Percentiles rank a stretch among this genome's conserved stretches.
Evolutionary conservation across 305 asterid species (phyloP).

Genomic region (Andrographis paniculata): DNA sequence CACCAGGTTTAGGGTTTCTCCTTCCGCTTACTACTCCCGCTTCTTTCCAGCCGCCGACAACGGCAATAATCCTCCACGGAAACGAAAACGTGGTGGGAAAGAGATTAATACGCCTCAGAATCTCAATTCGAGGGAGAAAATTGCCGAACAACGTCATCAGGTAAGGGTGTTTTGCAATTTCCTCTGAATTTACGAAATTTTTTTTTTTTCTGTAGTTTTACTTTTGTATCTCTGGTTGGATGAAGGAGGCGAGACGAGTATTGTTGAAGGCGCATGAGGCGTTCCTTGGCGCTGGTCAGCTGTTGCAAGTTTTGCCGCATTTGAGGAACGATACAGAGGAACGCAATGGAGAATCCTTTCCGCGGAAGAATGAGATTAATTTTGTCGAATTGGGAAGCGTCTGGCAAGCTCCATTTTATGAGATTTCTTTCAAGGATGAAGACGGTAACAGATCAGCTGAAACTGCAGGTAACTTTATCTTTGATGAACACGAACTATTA

Average conservation of each 20-base stretch:
- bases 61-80: slow-evolving; percentile 21
- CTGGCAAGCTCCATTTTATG: slow-evolving; percentile 78
- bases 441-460: slow-evolving; percentile 23
- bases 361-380: slow-evolving; percentile 33
- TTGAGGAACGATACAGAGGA: slow-evolving; percentile 42
- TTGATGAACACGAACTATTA: neutral
- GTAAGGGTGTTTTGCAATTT: slow-evolving; percentile 18
- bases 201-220: neutral
- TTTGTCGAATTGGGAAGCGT: slow-evolving; percentile 64
- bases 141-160: slow-evolving; percentile 83
- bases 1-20: slow-evolving; percentile 58
- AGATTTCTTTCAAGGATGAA: slow-evolving; percentile 41
- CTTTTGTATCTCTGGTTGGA: slow-evolving; percentile 2
- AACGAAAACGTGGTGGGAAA: slow-evolving; percentile 55
- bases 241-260: slow-evolving; percentile 49
- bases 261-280: slow-evolving; percentile 66
- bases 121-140: slow-evolving; percentile 55
- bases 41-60: slow-evolving; percentile 36
- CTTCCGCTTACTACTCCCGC: slow-evolving; percentile 74
- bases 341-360: slow-evolving; percentile 17
- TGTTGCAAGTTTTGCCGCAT: slow-evolving; percentile 34
- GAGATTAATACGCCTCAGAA: slow-evolving; percentile 26
- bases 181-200: neutral
- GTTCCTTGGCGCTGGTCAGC: slow-evolving; percentile 39
- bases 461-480: slow-evolving; percentile 29